phyloP scores from a whole-genome alignment of 1,284 basidiomycete species.

The Austroboletus novae-zelandiae region DNA sequence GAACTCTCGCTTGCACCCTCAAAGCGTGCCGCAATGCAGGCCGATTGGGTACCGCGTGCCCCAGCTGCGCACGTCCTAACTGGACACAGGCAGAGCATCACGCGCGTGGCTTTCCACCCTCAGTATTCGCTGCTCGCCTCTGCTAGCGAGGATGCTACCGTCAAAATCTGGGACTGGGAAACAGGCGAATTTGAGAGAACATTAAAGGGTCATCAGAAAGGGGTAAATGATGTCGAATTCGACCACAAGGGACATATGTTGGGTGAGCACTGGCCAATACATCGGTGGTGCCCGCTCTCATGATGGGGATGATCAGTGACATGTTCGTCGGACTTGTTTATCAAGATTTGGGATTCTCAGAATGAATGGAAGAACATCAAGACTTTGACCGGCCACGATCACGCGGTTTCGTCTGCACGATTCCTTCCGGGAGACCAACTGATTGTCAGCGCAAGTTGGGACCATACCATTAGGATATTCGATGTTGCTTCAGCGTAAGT shows the following conservation, averaged over 20 bases:
- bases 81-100: slow-evolving; percentile 79
- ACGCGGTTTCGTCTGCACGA: slow-evolving; percentile 81
- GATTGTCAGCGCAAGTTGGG: slow-evolving; percentile 83
- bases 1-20: slow-evolving; percentile 64
- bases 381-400: slow-evolving; percentile 88
- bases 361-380: slow-evolving; percentile 89
- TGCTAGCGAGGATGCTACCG: slow-evolving; percentile 83
- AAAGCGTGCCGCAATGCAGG: slow-evolving; percentile 51
- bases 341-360: slow-evolving; percentile 89
- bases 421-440: slow-evolving; percentile 84
- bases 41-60: slow-evolving; percentile 82
- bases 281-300: neutral
- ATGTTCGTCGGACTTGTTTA: slow-evolving; percentile 85
- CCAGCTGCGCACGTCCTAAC: slow-evolving; percentile 78
- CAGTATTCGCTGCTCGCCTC: slow-evolving; percentile 81
- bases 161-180: slow-evolving; percentile 97
- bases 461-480: slow-evolving; percentile 84
- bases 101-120: slow-evolving; percentile 84
- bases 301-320: slow-evolving; percentile 53
- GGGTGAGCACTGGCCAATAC: slow-evolving; percentile 47
- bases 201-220: slow-evolving; percentile 89
- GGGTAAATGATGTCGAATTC: slow-evolving; percentile 85
- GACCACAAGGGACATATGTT: slow-evolving; percentile 81
- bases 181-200: slow-evolving; percentile 91
- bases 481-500: slow-evolving; percentile 80